A percentile compares a stretch with the other conserved stretches of the same genome.
phyloP scores from a whole-genome alignment of 2,329 filamentous ascomycete genomes.

The Hymenoscyphus salicellus region DNA sequence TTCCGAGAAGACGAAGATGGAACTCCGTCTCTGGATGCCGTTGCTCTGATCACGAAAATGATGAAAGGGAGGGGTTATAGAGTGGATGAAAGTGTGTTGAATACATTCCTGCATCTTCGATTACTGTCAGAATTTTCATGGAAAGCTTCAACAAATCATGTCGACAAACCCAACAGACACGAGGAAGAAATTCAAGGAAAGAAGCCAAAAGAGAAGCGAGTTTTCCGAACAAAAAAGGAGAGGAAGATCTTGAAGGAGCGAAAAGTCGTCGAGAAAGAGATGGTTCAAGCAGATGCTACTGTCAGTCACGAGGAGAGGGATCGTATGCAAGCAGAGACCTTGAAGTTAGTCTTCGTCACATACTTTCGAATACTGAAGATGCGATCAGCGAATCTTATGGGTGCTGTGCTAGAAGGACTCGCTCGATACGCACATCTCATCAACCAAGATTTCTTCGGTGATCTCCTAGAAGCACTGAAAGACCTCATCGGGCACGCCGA shows the following conservation, averaged over 20 bases:
- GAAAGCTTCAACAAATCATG: constrained; percentile 74
- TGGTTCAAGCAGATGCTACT: constrained; percentile 85
- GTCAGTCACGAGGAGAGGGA: constrained; percentile 92
- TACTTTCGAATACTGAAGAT: constrained; percentile 94
- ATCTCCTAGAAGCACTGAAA: constrained; percentile 89
- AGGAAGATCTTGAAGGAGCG: constrained; percentile 82
- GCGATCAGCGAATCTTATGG: constrained; percentile 80
- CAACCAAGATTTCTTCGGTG: constrained; percentile 98
- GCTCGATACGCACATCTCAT: constrained; percentile 94
- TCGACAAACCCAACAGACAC: constrained; percentile 57
- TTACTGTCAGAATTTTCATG: constrained; percentile 82
- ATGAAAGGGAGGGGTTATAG: constrained; percentile 84
- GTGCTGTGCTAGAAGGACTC: constrained; percentile 90
- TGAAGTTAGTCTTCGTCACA: constrained; percentile 91
- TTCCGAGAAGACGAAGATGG: constrained; percentile 90
- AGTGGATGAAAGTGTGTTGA: constrained; percentile 80
- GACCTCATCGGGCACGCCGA: constrained; percentile 81
- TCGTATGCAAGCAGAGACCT: constrained; percentile 87
- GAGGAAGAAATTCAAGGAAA: constrained; percentile 44
- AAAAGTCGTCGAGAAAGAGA: constrained; percentile 85
- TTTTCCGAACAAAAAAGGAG: constrained; percentile 85
- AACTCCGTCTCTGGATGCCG: constrained; percentile 79
- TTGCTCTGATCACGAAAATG: constrained; percentile 85
- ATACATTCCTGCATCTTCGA: constrained; percentile 86
- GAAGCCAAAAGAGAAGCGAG: constrained; percentile 70